Base-by-base conservation (phyloP, 805 yeast genomes). In the Starmera pachycereana region DNA sequence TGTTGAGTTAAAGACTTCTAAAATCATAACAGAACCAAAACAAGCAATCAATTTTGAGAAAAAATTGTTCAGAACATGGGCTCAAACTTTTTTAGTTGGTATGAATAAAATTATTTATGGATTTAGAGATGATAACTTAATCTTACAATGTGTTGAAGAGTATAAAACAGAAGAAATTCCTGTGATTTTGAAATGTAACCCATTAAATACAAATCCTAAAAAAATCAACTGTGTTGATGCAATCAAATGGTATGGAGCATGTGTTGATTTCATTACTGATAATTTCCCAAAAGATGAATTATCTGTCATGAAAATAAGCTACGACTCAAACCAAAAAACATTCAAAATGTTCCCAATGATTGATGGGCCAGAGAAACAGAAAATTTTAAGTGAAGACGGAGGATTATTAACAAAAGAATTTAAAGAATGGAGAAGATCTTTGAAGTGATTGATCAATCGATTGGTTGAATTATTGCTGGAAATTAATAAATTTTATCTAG, bases 1-100 rank as follows among this genome's bases (percentile, higher is more conserved):
- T 56, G 80, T 81, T 8, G 97, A 92, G 58, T 65, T 92, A 47
- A 90, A 89, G 54, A 85, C 96, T 2, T 63, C 81, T 2, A 65
- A 71, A 35, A 64, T 69, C 6, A 68, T 90, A 0, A 66, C 64
- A 18, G 66, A 72, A 14, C 74, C 77, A 6, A 66, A 70, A 12
- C 80, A 80, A 32, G 76, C 81, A 12, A 67, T 67, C 32, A 69
- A 56, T 14, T 87, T 90, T 54, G 96, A 90, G 54, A 71, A 69
- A 40, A 88, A 87, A 60, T 63, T 92, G 35, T 75, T 81, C 56
- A 73, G 68, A 44, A 72, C 94, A 0, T 92, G 99, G 99, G 86
- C 95, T 3, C 97, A 88, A 63, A 82, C 95, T 46, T 92, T 88
- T 58, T 65, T 92, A 18, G 68, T 86, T 35, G 98, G 98, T 4